Percentiles rank a stretch among this genome's conserved stretches.
Conservation (phyloP, 768 basidiomycete genomes). For the Panus rudis region DNA sequence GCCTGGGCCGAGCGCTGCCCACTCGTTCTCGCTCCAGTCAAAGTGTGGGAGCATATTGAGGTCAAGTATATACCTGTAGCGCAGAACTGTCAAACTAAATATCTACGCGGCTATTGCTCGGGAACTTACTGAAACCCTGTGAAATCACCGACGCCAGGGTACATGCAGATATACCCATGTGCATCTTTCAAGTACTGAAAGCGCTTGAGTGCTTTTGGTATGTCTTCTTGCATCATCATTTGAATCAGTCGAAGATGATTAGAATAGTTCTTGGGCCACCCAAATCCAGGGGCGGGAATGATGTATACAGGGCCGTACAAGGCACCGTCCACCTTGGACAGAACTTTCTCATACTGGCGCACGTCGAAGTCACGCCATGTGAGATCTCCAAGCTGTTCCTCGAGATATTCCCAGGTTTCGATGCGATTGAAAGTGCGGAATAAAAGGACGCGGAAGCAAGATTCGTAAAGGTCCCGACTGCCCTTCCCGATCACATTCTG, state of each 20-base stretch:
- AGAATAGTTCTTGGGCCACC: slow-evolving; percentile 38
- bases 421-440: slow-evolving; percentile 70
- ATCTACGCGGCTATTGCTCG: too few relatives aligned
- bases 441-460: slow-evolving; percentile 64
- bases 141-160: slow-evolving; percentile 71
- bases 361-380: slow-evolving; percentile 52
- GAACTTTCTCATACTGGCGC: slow-evolving; percentile 43
- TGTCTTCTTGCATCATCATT: slow-evolving; percentile 42
- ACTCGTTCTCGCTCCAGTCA: slow-evolving; percentile 61
- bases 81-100: too few relatives aligned
- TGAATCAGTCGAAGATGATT: slow-evolving; percentile 55
- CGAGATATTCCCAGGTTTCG: slow-evolving; percentile 63
- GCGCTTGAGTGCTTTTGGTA: slow-evolving; percentile 40
- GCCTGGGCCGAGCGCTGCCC: slow-evolving; percentile 65
- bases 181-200: slow-evolving; percentile 58
- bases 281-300: slow-evolving; percentile 52
- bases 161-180: slow-evolving; percentile 47
- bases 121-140: slow-evolving; percentile 65
- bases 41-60: slow-evolving; percentile 33
- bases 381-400: slow-evolving; percentile 40
- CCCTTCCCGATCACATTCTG: slow-evolving; percentile 65
- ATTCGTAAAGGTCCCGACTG: slow-evolving; percentile 48
- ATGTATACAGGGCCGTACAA: slow-evolving; percentile 71
- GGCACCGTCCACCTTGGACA: slow-evolving; percentile 35
- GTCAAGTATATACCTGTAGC: slow-evolving; percentile 30